phyloP scores from a whole-genome alignment of 108 stramenopile species.

The Chaetoceros tenuissimus region DNA sequence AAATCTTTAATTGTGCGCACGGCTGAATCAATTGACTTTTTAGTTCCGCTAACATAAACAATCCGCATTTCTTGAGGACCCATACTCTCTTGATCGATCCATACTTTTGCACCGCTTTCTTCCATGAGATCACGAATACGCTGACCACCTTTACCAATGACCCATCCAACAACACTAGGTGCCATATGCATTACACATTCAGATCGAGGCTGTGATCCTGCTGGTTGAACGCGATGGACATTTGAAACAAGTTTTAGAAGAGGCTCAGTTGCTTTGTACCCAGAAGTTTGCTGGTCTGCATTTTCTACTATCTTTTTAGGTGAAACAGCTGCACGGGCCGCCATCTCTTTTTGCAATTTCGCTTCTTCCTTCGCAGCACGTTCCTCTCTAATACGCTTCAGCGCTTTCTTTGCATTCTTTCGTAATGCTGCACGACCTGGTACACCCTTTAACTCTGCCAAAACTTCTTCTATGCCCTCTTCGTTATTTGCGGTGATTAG shows the following conservation, averaged over 20 bases:
- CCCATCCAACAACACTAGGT: conserved; percentile 77
- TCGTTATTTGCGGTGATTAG: conserved; percentile 48
- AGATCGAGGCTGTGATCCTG: conserved; percentile 16
- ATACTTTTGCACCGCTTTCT: conserved; percentile 80
- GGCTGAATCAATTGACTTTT: conserved; percentile 58
- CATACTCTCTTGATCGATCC: conserved; percentile 89
- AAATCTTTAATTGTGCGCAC: conserved; percentile 69
- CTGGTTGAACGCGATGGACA: conserved; percentile 14
- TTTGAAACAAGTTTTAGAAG: conserved; percentile 28
- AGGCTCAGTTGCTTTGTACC: conserved; percentile 24
- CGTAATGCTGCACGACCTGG: conserved; percentile 76
- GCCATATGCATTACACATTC: conserved; percentile 67
- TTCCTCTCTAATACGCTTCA: conserved; percentile 60
- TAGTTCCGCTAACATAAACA: conserved; percentile 81
- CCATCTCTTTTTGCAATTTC: conserved; percentile 18
- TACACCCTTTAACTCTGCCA: conserved; percentile 68
- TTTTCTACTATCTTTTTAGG: conserved; percentile 6
- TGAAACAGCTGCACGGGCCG: conserved; percentile 4
- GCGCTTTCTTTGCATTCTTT: conserved; percentile 87
- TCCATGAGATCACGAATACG: conserved; percentile 88
- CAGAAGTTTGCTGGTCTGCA: conserved; percentile 2
- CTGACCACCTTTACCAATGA: conserved; percentile 84
- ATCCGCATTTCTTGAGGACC: conserved; percentile 56
- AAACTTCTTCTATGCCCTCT: conserved; percentile 63
- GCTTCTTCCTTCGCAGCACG: conserved; percentile 5